Evolutionary conservation across 768 basidiomycete genomes (phyloP).

Genomic region (Tylopilus vinaceipallidus): DNA sequence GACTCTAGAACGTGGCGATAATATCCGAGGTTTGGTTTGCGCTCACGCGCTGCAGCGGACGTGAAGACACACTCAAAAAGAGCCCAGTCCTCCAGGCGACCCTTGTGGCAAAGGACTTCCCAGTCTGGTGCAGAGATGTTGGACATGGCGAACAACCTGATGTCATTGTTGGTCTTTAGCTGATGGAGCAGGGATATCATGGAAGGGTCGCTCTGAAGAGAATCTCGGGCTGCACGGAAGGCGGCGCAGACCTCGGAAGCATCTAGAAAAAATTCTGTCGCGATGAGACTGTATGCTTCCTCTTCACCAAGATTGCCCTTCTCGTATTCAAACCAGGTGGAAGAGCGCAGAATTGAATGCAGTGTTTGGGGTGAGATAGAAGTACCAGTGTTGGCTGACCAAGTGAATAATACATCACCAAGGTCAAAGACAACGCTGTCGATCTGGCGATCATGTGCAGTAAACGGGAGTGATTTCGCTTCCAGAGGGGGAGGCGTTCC

Average conservation of each 20-base stretch:
- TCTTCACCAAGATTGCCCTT: conserved; percentile 19
- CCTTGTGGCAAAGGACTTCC: conserved; percentile 17
- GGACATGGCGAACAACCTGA: conserved; percentile 23
- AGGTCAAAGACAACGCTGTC: conserved; percentile 24
- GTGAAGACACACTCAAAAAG: conserved; percentile 24
- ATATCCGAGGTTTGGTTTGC: conserved; percentile 21
- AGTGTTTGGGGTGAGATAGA: conserved; percentile 14
- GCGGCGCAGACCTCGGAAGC: conserved; percentile 9
- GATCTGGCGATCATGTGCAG: conserved; percentile 12
- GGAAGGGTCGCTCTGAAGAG: conserved; percentile 9
- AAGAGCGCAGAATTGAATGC: conserved; percentile 13
- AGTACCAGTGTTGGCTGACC: conserved; percentile 15
- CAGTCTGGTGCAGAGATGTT: conserved; percentile 23
- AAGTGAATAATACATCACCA: conserved; percentile 23
- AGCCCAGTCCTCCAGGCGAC: conserved; percentile 12
- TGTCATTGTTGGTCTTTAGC: conserved; percentile 3
- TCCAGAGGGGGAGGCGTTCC: conserved; percentile 2
- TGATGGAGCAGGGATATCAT: conserved; percentile 18
- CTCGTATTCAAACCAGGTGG: conserved; percentile 23
- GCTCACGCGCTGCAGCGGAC: conserved; percentile 14
- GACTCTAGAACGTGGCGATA: conserved; percentile 15
- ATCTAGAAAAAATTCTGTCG: conserved; percentile 18
- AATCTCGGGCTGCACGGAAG: conserved; percentile 3
- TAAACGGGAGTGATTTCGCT: neutral
- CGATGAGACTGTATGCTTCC: conserved; percentile 4